These are phyloP conservation scores for Trichosporon sp. DNA, from an alignment of 1,284 basidiomycete genomes.

Conservation along the genomic window DNA sequence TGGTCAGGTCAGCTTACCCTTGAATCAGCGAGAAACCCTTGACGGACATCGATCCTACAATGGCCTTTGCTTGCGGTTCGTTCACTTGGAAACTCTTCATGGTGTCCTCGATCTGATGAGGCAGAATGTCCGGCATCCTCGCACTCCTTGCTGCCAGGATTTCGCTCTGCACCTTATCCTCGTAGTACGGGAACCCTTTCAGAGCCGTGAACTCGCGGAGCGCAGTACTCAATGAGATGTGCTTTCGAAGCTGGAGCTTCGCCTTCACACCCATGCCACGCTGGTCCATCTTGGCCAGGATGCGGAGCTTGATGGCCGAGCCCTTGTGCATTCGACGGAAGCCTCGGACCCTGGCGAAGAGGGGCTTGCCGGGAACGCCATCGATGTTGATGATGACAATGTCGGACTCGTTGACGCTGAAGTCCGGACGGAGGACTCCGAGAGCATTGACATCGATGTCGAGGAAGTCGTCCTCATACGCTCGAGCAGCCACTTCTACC, in stretches of 20 bases:
- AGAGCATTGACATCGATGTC: constrained; percentile 43
- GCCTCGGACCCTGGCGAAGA: constrained; percentile 72
- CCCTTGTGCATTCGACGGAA: constrained; percentile 56
- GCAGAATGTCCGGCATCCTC: constrained; percentile 52
- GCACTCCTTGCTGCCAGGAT: constrained; percentile 65
- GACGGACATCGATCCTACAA: constrained; percentile 66
- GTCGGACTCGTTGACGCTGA: constrained; percentile 72
- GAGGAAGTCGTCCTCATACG: constrained; percentile 45
- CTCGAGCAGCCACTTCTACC: constrained; percentile 58
- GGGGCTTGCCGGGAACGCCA: constrained; percentile 45
- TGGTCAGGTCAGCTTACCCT: constrained; percentile 58
- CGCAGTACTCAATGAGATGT: constrained; percentile 84
- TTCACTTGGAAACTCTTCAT: constrained; percentile 76
- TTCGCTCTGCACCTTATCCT: constrained; percentile 56
- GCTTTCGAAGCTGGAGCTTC: constrained; percentile 70
- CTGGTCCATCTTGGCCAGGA: constrained; percentile 48
- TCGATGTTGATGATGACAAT: constrained; percentile 69
- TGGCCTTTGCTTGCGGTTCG: constrained; percentile 88
- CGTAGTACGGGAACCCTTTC: constrained; percentile 74
- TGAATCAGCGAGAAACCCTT: constrained; percentile 89
- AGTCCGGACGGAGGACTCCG: constrained; percentile 60
- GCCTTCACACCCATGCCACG: constrained; percentile 50
- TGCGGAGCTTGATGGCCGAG: constrained; percentile 49
- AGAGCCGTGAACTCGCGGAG: constrained; percentile 89
- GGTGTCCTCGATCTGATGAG: constrained; percentile 58